Conservation (phyloP, 208 protist genomes). For the Wallacemonas collosoma region DNA sequence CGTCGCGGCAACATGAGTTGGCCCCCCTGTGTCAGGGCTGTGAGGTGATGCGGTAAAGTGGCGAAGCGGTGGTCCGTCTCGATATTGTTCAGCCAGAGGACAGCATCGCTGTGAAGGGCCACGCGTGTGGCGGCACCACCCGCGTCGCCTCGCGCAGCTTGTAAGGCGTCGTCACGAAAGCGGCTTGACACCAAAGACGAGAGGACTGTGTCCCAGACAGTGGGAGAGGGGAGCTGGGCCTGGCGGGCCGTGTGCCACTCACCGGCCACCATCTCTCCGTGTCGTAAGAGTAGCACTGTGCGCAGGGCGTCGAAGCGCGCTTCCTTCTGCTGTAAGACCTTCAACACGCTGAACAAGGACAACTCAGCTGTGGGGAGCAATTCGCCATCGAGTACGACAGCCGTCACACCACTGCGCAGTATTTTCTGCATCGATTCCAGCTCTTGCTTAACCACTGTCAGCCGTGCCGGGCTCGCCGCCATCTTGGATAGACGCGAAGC, state of each 20-base stretch:
- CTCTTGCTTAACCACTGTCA: slow-evolving; percentile 21
- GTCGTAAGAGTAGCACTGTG: slow-evolving; percentile 18
- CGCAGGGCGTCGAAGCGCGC: slow-evolving; percentile 19
- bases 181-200: neutral
- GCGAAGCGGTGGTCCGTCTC: slow-evolving; percentile 30
- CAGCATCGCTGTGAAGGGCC: slow-evolving; percentile 18
- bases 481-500: slow-evolving; percentile 58
- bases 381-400: slow-evolving; percentile 56
- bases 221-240: neutral
- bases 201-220: neutral
- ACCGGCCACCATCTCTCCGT: neutral
- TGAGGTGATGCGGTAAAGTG: slow-evolving; percentile 11
- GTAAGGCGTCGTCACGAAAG: slow-evolving; percentile 8
- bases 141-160: slow-evolving; percentile 15
- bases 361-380: slow-evolving; percentile 27
- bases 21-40: slow-evolving; percentile 17
- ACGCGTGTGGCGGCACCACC: neutral
- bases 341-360: slow-evolving; percentile 53
- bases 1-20: slow-evolving; percentile 41
- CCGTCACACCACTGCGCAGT: slow-evolving; percentile 25
- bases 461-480: slow-evolving; percentile 17
- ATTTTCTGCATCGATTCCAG: slow-evolving; percentile 19
- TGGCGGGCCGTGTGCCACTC: slow-evolving; percentile 10
- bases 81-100: slow-evolving; percentile 41
- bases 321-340: slow-evolving; percentile 46